phyloP scores from a whole-genome alignment of 2,329 filamentous ascomycete genomes.

The Shiraia sp. region DNA sequence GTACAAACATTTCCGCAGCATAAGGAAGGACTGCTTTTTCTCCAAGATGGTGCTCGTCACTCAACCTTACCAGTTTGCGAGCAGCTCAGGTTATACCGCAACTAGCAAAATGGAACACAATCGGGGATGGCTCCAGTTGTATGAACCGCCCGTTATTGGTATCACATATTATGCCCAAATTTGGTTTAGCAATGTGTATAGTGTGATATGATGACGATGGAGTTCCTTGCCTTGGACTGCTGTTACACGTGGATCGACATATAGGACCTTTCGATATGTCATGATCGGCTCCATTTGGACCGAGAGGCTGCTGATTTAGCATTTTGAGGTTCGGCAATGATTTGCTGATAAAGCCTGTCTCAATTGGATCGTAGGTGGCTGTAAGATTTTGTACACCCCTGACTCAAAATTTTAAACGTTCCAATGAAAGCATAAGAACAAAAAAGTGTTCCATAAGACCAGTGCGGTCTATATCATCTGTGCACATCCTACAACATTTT shows the following conservation, averaged over 20 bases:
- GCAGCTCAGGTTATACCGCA: neutral
- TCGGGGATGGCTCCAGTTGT: too few relatives aligned
- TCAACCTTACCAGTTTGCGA: too few relatives aligned
- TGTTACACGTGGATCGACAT: conserved; percentile 12
- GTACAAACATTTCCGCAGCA: too few relatives aligned
- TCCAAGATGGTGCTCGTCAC: too few relatives aligned
- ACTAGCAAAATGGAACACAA: neutral
- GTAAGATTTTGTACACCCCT: neutral
- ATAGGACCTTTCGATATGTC: conserved; percentile 16
- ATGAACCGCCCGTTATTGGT: too few relatives aligned
- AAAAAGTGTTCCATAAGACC: conserved; percentile 7
- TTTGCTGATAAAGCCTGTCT: too few relatives aligned
- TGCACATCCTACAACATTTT: conserved; percentile 11
- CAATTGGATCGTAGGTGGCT: neutral
- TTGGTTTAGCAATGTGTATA: conserved; percentile 2
- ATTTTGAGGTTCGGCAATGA: neutral
- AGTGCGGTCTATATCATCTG: conserved; percentile 6
- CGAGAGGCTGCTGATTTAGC: neutral
- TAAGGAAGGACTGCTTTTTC: too few relatives aligned
- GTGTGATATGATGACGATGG: conserved; percentile 10
- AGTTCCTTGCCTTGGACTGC: conserved; percentile 16
- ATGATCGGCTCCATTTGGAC: conserved; percentile 20
- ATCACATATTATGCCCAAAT: conserved; percentile 1
- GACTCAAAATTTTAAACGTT: neutral
- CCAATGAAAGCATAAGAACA: conserved; percentile 6